Evolutionary conservation across 1,284 basidiomycete species (phyloP), one percentile per base, ranked within the genome.

Genomic region (Sporisorium scitamineum): DNA sequence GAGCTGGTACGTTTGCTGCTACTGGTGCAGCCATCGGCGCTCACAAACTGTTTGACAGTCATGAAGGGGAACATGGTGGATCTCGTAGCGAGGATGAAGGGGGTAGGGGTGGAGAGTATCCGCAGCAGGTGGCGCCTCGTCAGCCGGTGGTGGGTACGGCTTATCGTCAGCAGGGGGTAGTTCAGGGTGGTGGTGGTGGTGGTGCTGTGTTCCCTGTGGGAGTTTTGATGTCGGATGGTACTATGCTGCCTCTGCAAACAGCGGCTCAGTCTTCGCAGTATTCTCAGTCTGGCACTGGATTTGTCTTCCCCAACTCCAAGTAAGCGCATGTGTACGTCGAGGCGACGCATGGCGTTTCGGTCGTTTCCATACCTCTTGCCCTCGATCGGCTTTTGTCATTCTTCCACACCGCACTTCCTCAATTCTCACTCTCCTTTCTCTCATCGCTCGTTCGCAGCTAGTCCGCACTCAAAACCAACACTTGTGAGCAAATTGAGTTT

Each of bases 11-110:
- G 0, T 70, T 70, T 41, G 68, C 68, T 9, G 68, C n/a, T 32
- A 70, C 69, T 0, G 58, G 24, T 8, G 69, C 59, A 13, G 26
- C 2, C 3, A 70, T 65, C 14, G 61, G 20, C 34, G 69, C 69
- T 22, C 58, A 65, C 8, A 5, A 34, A 1, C 26, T 70, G 14
- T 61, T 65, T 24, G 61, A 45, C 2, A 20, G 56, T 5, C 29
- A 57, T 16, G 24, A 55, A 0, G 24, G n/a, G n/a, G n/a, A n/a
- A n/a, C n/a, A n/a, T n/a, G n/a, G n/a, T n/a, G n/a, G n/a, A n/a
- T n/a, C n/a, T n/a, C n/a, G 31, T 8, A 20, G 42, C 34, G 34
- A 13, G 22, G 32, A 20, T 8, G 44, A 32, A 8, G 13, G n/a
- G 8, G 41, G 37, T 10, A 6, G 50, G 31, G 18, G 20, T 8